These are phyloP conservation scores for Pseudogymnoascus sp. DNA, from an alignment of 2,329 filamentous ascomycete genomes.

Conservation along the genomic window DNA sequence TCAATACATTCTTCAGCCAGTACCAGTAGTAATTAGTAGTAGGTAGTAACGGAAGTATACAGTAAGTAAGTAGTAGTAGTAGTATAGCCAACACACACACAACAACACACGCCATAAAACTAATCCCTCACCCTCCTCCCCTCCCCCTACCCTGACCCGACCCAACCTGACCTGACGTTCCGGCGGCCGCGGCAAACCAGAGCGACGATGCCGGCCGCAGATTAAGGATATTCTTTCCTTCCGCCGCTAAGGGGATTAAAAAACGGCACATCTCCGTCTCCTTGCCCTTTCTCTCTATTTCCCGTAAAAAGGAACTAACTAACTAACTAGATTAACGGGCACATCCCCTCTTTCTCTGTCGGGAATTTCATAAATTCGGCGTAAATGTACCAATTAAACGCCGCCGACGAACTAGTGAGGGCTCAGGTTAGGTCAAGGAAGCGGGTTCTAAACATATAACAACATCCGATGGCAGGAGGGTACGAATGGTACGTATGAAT, in stretches of 20 bases:
- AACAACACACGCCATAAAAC: neutral
- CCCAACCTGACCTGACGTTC: neutral
- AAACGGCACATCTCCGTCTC: neutral
- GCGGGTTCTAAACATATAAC: too few relatives aligned
- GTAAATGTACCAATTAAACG: too few relatives aligned
- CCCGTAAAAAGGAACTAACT: too few relatives aligned
- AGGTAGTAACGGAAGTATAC: too few relatives aligned
- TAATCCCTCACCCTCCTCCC: neutral
- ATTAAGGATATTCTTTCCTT: neutral
- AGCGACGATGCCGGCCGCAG: neutral
- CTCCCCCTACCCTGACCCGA: neutral
- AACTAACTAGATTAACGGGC: too few relatives aligned
- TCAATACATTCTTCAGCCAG: neutral
- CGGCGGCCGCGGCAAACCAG: neutral
- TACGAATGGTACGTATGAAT: neutral
- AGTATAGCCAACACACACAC: too few relatives aligned
- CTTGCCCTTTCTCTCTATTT: neutral
- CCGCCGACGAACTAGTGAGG: too few relatives aligned
- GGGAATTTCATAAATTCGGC: too few relatives aligned
- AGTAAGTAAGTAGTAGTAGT: too few relatives aligned
- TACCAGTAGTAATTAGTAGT: neutral
- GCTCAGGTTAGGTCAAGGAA: too few relatives aligned
- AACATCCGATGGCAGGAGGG: too few relatives aligned
- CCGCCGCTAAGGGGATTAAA: neutral
- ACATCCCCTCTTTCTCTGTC: neutral